phyloP scores from a whole-genome alignment of 495 filamentous ascomycete species.

The Annulohypoxylon moriforme region DNA sequence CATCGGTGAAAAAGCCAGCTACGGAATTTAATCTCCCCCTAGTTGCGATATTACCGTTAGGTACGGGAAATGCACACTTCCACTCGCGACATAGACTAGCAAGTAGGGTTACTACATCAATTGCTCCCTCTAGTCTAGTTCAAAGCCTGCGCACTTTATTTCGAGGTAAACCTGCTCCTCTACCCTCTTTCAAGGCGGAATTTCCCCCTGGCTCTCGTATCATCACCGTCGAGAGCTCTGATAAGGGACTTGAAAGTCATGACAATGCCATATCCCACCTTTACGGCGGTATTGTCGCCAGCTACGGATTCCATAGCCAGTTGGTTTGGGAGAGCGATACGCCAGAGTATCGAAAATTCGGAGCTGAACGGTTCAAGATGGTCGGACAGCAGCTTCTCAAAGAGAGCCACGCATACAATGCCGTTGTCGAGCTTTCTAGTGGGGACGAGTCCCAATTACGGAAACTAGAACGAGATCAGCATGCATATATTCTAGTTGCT shows the following conservation, averaged over 20 bases:
- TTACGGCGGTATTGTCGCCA: constrained; percentile 83
- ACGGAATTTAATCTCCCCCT: constrained; percentile 55
- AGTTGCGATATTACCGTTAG: constrained; percentile 77
- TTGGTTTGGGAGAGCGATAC: constrained; percentile 92
- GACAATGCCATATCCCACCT: constrained; percentile 52
- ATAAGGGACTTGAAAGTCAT: constrained; percentile 7
- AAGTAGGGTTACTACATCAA: constrained; percentile 13
- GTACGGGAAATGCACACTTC: constrained; percentile 91
- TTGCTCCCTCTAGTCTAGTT: constrained; percentile 51
- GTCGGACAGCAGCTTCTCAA: constrained; percentile 79
- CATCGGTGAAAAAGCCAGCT: background rate
- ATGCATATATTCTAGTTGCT: constrained; percentile 78
- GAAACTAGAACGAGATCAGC: constrained; percentile 43
- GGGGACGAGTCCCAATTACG: constrained; percentile 45
- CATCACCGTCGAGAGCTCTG: constrained; percentile 46
- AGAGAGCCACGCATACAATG: constrained; percentile 74
- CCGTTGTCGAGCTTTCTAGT: constrained; percentile 57
- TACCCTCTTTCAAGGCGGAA: constrained; percentile 67
- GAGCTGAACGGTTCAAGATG: constrained; percentile 81
- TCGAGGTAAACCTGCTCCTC: constrained; percentile 55
- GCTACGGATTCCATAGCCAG: constrained; percentile 87
- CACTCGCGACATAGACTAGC: constrained; percentile 67
- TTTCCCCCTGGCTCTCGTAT: constrained; percentile 76
- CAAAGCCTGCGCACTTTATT: constrained; percentile 69
- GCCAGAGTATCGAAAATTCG: constrained; percentile 75